phyloP scores from a whole-genome alignment of 176 grass and related monocot genomes.

The Chloris gayana region DNA sequence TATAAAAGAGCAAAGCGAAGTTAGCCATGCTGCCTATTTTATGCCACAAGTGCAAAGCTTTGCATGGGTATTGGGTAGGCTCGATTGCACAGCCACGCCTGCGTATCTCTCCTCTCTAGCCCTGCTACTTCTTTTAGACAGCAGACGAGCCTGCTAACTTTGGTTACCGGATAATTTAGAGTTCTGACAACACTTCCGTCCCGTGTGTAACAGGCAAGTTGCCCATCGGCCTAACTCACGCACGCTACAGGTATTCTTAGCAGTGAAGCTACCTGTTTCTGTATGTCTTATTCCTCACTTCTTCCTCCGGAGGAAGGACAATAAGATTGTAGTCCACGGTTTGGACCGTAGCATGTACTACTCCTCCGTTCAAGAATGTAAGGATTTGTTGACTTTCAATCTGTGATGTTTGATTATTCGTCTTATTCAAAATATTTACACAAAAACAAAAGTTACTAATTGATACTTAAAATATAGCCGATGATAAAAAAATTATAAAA shows the following conservation, averaged over 20 bases:
- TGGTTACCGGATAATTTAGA: background rate
- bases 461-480: too few relatives aligned
- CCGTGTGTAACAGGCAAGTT: slow-evolving; percentile 1
- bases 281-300: background rate
- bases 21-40: slow-evolving; percentile 1
- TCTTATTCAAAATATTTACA: too few relatives aligned
- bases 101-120: slow-evolving; percentile 3
- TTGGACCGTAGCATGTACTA: too few relatives aligned
- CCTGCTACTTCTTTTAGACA: background rate
- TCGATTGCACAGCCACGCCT: slow-evolving; percentile 5
- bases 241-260: slow-evolving; percentile 37
- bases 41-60: background rate
- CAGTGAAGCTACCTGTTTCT: slow-evolving; percentile 48
- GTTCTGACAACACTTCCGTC: background rate
- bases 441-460: too few relatives aligned
- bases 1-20: slow-evolving; percentile 14
- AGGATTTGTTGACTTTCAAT: too few relatives aligned
- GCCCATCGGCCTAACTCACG: background rate
- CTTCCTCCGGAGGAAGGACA: background rate
- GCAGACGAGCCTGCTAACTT: background rate
- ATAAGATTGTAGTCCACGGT: background rate
- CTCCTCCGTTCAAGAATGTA: too few relatives aligned
- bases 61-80: background rate
- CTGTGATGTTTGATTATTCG: too few relatives aligned
- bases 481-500: too few relatives aligned